phyloP scores from a whole-genome alignment of 2,329 filamentous ascomycete species.

The Passalora sequoiae region DNA sequence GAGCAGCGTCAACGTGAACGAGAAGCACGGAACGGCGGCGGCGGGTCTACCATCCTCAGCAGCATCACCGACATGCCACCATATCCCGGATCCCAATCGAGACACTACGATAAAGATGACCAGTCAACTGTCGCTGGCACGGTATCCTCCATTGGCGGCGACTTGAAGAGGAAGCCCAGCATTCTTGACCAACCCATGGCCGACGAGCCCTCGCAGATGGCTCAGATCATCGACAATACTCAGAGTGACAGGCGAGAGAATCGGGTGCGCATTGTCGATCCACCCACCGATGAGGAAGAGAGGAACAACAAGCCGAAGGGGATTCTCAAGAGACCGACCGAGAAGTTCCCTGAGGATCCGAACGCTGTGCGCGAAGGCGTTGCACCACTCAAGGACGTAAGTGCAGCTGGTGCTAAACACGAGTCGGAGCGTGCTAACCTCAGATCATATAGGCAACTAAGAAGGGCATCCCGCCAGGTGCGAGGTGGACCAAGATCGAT shows the following conservation, averaged over 20 bases:
- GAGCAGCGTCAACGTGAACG: conserved; percentile 30
- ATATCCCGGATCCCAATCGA: conserved; percentile 14
- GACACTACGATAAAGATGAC: conserved; percentile 23
- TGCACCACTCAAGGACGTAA: conserved; percentile 76
- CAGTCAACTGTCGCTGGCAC: conserved; percentile 16
- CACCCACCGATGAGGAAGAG: conserved; percentile 60
- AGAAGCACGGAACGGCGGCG: conserved; percentile 16
- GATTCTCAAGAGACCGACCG: conserved; percentile 77
- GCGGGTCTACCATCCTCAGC: conserved; percentile 9
- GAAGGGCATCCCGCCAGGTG: conserved; percentile 53
- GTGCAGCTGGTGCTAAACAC: no score
- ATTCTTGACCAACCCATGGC: conserved; percentile 31
- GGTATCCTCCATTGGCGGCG: conserved; percentile 13
- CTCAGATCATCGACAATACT: conserved; percentile 34
- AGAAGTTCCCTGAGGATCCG: conserved; percentile 79
- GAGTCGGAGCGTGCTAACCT: no score
- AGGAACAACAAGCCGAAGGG: conserved; percentile 67
- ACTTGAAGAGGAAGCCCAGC: conserved; percentile 27
- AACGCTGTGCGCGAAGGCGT: conserved; percentile 83
- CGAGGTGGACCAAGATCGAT: conserved; percentile 90
- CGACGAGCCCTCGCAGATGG: conserved; percentile 28
- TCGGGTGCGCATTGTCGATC: conserved; percentile 61
- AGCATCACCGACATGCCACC: conserved; percentile 13
- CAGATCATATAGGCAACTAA: conserved; percentile 28
- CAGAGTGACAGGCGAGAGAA: conserved; percentile 32